Evolutionary conservation across 2,329 filamentous ascomycete genomes (phyloP).

Genomic region (Trichoderma sp.): DNA sequence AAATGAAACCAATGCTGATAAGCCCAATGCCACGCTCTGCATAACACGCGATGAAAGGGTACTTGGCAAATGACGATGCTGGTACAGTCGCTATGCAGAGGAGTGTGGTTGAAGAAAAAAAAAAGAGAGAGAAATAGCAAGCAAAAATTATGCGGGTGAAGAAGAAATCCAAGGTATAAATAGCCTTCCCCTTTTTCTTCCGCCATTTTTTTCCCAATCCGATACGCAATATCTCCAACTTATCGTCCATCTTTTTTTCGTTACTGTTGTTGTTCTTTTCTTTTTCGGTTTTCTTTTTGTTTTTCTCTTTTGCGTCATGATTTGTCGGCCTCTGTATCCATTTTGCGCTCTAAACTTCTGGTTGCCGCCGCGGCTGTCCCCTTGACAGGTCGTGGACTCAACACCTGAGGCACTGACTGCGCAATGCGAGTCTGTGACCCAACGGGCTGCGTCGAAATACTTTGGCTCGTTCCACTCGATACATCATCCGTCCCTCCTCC

Average conservation of each 20-base stretch:
- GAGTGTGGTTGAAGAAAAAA: not conserved
- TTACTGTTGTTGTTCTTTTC: slow-evolving; percentile 20
- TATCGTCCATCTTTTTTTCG: slow-evolving; percentile 7
- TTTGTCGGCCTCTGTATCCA: slow-evolving; percentile 29
- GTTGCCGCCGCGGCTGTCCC: slow-evolving; percentile 38
- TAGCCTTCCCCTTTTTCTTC: not conserved
- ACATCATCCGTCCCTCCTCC: slow-evolving; percentile 41
- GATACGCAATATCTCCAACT: slow-evolving; percentile 6
- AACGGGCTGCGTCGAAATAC: slow-evolving; percentile 52
- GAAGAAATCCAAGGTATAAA: slow-evolving; percentile 24
- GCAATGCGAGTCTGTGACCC: slow-evolving; percentile 38
- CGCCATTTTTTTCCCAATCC: slow-evolving; percentile 11
- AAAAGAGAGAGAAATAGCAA: not conserved
- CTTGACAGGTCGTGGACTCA: slow-evolving; percentile 51
- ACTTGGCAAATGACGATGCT: slow-evolving; percentile 21
- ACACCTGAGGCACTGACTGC: slow-evolving; percentile 38
- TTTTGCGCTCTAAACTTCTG: slow-evolving; percentile 42
- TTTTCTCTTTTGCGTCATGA: slow-evolving; percentile 2
- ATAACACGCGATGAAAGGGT: slow-evolving; percentile 14
- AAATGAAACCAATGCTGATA: slow-evolving; percentile 25
- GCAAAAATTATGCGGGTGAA: slow-evolving; percentile 20
- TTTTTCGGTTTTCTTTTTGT: not conserved
- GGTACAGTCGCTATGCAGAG: slow-evolving; percentile 24
- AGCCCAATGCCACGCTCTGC: slow-evolving; percentile 26
- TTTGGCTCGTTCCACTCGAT: slow-evolving; percentile 40